These are phyloP conservation scores for Candida anglica DNA, from an alignment of 805 yeast genomes.

Conservation along the genomic window DNA sequence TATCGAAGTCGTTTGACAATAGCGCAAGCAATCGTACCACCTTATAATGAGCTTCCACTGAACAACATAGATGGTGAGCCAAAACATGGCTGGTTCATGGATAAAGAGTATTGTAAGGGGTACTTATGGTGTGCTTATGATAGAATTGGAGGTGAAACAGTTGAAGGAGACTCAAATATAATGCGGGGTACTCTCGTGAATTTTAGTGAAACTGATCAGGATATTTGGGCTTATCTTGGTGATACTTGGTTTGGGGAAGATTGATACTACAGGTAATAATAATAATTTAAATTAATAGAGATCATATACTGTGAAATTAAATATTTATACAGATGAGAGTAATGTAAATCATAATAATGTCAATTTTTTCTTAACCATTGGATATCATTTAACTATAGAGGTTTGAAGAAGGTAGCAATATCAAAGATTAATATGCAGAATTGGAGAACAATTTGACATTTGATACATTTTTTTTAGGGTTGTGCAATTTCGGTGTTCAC, in stretches of 20 bases:
- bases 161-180: conserved; percentile 23
- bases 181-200: conserved; percentile 43
- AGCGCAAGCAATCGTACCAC: conserved; percentile 48
- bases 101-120: conserved; percentile 48
- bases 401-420: too few species aligned
- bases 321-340: too few species aligned
- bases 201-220: conserved; percentile 24
- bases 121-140: conserved; percentile 64
- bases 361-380: too few species aligned
- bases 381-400: too few species aligned
- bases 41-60: conserved; percentile 35
- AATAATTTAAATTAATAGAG: too few species aligned
- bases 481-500: too few species aligned
- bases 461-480: too few species aligned
- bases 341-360: too few species aligned
- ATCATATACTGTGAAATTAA: too few species aligned
- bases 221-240: conserved; percentile 41
- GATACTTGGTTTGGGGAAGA: conserved; percentile 50
- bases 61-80: conserved; percentile 39
- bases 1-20: conserved; percentile 35
- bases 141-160: conserved; percentile 45
- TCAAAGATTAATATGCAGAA: too few species aligned
- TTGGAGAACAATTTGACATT: too few species aligned
- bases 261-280: conserved; percentile 6
- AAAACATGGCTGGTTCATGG: conserved; percentile 48